Evolutionary conservation across 495 filamentous ascomycete species (phyloP), one percentile per base, ranked within the genome.

Genomic region (Podospora australis): DNA sequence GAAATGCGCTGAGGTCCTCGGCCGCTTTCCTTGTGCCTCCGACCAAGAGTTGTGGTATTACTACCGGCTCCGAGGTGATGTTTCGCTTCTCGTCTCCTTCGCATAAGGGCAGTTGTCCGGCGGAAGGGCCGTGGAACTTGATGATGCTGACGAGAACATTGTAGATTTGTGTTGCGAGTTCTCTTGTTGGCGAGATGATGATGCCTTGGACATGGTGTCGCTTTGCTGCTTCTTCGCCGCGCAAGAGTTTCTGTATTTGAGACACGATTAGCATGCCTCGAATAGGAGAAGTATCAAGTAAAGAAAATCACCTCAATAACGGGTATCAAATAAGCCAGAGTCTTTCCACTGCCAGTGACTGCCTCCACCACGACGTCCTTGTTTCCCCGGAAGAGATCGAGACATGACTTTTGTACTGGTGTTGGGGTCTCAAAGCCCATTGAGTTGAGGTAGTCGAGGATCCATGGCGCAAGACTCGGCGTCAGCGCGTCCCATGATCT

Each of bases 361-460:
- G 92, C 94, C 76, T 96, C 90, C 22, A 96, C 91, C 2, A 97
- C 91, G 0, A 97, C 90, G 69, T 97, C 92, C 57, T 96, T 96
- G 65, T 97, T 88, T 6, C 82, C 83, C 68, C 88, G 81, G 65
- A 96, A 95, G 13, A 96, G 77, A 9, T 91, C 90, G 53, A 97
- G 88, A 13, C 85, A 84, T n/a, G 86, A 90, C 19, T 90, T 87
- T 65, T 98, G 92, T 13, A 96, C 92, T 1, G 92, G 92, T 2
- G 92, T 98, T 70, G 91, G 94, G 56, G 82, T 80, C 38, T 73
- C 73, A 64, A 96, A 96, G 38, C 89, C 87, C 84, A 90, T 88
- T 43, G 80, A 80, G 21, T 79, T 71, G 50, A 95, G 78, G 28
- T 90, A 91, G 46, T 92, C 87, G 23, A 91, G 74, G 23, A 90